Evolutionary conservation across 176 grass and related monocot genomes (phyloP).

Genomic region (Aegilops longissima): DNA sequence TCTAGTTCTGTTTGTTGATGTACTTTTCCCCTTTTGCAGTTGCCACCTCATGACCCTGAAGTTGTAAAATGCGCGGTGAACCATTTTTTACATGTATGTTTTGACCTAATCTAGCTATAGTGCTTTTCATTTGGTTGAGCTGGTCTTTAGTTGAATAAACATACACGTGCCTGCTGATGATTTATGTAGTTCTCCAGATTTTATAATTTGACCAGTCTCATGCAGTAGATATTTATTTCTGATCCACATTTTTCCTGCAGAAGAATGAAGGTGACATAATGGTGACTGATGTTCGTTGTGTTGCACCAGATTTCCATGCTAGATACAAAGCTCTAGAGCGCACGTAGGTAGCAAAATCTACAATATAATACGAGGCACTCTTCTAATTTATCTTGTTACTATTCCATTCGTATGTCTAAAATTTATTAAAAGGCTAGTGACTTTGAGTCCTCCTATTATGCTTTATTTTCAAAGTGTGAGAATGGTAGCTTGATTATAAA

Average conservation of each 20-base stretch:
- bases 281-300: conserved; percentile 80
- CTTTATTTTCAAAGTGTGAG: conserved; percentile 16
- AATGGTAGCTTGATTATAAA: conserved; percentile 8
- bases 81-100: conserved; percentile 88
- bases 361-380: conserved; percentile 9
- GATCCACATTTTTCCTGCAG: conserved; percentile 45
- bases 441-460: conserved; percentile 14
- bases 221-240: conserved; percentile 30
- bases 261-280: conserved; percentile 95
- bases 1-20: background rate
- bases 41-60: conserved; percentile 86
- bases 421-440: background rate
- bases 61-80: conserved; percentile 93
- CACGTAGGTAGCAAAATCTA: conserved; percentile 73
- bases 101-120: conserved; percentile 1
- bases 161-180: background rate
- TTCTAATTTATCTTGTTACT: conserved; percentile 30
- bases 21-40: conserved; percentile 42
- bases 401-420: conserved; percentile 13
- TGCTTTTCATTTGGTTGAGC: background rate
- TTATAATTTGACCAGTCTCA: conserved; percentile 1
- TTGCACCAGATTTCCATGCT: conserved; percentile 91
- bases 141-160: conserved; percentile 15
- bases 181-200: background rate
- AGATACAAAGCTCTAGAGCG: conserved; percentile 89